Percentiles rank a stretch among this genome's conserved stretches.
phyloP scores from a whole-genome alignment of 2,329 filamentous ascomycete species.

The Trichoderma sp. region DNA sequence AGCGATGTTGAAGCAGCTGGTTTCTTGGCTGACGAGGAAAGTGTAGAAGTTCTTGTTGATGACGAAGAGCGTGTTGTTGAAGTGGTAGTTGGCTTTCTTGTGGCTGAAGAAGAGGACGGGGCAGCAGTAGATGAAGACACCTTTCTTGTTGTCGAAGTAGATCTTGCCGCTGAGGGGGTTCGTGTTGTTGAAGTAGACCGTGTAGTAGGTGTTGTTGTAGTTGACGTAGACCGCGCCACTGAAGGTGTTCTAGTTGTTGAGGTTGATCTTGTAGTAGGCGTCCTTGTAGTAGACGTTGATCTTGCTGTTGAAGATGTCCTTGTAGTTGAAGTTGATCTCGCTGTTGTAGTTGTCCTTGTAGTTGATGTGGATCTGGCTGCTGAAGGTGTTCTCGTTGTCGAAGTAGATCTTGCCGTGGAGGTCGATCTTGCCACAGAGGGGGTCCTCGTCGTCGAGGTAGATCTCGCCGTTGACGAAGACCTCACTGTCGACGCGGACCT shows the following conservation, averaged over 20 bases:
- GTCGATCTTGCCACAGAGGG: neutral
- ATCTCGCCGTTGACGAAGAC: neutral
- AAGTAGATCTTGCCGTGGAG: neutral
- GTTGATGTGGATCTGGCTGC: neutral
- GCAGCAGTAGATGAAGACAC: constrained; percentile 5
- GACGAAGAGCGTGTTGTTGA: constrained; percentile 9
- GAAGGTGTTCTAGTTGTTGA: constrained; percentile 1
- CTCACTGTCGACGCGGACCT: neutral
- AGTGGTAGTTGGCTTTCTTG: constrained; percentile 14
- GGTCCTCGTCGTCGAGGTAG: neutral
- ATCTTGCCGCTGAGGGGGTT: neutral
- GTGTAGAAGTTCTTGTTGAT: neutral
- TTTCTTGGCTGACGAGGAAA: neutral
- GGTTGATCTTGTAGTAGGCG: neutral
- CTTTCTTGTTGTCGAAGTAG: constrained; percentile 14
- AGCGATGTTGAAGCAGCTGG: constrained; percentile 1
- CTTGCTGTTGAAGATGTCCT: neutral
- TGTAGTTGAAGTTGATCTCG: constrained; percentile 7
- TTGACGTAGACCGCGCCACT: neutral
- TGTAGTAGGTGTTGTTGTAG: neutral
- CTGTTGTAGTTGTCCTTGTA: neutral
- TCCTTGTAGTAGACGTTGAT: neutral
- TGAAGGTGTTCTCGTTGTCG: neutral
- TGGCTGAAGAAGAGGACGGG: neutral
- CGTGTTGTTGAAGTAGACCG: constrained; percentile 8